A percentile compares a stretch with the other conserved stretches of the same genome.
Conservation (phyloP, 2,329 filamentous ascomycete genomes). For the Bimuria novae-zelandiae region DNA sequence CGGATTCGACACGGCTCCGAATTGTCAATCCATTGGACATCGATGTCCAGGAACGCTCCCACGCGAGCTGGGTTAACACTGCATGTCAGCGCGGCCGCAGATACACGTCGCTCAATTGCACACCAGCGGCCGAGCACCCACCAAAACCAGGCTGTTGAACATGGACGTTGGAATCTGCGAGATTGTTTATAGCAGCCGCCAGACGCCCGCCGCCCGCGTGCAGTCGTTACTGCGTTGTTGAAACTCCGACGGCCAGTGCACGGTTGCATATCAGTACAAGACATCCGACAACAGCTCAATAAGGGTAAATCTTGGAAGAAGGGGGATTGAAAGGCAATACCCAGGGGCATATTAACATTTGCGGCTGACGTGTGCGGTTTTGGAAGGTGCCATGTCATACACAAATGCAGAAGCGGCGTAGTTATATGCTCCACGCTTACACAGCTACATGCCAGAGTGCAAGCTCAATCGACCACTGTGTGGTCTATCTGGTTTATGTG, state of each 20-base stretch:
- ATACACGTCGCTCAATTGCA: background rate
- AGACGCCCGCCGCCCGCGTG: background rate
- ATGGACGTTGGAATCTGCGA: background rate
- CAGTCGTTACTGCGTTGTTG: background rate
- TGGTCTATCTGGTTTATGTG: background rate
- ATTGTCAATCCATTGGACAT: slow-evolving; percentile 19
- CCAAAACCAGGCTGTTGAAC: too few species aligned
- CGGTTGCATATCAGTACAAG: background rate
- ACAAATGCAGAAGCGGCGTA: too few species aligned
- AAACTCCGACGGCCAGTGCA: slow-evolving; percentile 3
- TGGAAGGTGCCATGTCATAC: too few species aligned
- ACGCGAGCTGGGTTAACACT: slow-evolving; percentile 9
- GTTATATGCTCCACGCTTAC: too few species aligned
- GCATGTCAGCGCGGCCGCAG: slow-evolving; percentile 11
- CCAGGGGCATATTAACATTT: background rate
- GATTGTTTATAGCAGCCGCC: background rate
- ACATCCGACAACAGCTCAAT: background rate
- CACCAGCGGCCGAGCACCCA: background rate
- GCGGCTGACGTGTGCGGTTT: background rate
- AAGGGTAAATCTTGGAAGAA: too few species aligned
- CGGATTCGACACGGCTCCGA: slow-evolving; percentile 7
- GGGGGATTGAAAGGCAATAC: too few species aligned
- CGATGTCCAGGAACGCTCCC: slow-evolving; percentile 21
- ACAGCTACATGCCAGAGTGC: too few species aligned
- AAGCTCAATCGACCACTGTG: background rate